Percentiles rank a stretch among this genome's conserved stretches.
phyloP scores from a whole-genome alignment of 257 asterid species.

The Handroanthus guayacan region DNA sequence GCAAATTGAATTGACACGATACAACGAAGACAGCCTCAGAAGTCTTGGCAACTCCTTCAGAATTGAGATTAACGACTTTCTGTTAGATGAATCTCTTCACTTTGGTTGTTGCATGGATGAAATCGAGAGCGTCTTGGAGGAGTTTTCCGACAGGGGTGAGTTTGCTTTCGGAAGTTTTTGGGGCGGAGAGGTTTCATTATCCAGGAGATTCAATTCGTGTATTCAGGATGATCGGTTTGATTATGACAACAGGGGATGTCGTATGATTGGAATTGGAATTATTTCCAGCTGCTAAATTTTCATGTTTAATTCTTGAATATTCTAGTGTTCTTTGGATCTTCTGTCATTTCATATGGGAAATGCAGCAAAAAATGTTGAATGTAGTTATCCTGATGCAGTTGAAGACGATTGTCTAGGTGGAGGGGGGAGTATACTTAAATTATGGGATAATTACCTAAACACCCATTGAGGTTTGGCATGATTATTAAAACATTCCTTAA shows the following conservation, averaged over 20 bases:
- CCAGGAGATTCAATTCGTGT: conserved; percentile 48
- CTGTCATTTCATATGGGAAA: not conserved
- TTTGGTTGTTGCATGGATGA: conserved; percentile 66
- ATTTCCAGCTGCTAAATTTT: conserved; percentile 52
- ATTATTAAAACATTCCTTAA: too few species aligned
- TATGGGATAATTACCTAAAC: not conserved
- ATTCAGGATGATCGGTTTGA: conserved; percentile 56
- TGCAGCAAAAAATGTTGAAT: not conserved
- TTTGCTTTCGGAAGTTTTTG: conserved; percentile 89
- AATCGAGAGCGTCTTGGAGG: conserved; percentile 72
- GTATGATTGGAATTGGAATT: conserved; percentile 45
- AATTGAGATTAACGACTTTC: conserved; percentile 27
- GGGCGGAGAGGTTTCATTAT: conserved; percentile 49
- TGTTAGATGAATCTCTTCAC: conserved; percentile 35
- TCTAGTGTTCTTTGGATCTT: not conserved
- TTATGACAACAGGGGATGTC: conserved; percentile 53
- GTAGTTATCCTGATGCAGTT: not conserved
- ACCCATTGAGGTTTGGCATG: too few species aligned
- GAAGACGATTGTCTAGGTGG: conserved; percentile 2
- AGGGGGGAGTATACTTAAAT: not conserved
- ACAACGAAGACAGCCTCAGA: conserved; percentile 46
- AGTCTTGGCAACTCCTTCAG: conserved; percentile 44
- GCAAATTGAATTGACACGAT: conserved; percentile 39
- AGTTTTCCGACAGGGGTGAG: conserved; percentile 67
- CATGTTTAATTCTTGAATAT: conserved; percentile 14